phyloP scores from a whole-genome alignment of 371 early-diverging fungal species.

The Caulochytrium protostelioides region DNA sequence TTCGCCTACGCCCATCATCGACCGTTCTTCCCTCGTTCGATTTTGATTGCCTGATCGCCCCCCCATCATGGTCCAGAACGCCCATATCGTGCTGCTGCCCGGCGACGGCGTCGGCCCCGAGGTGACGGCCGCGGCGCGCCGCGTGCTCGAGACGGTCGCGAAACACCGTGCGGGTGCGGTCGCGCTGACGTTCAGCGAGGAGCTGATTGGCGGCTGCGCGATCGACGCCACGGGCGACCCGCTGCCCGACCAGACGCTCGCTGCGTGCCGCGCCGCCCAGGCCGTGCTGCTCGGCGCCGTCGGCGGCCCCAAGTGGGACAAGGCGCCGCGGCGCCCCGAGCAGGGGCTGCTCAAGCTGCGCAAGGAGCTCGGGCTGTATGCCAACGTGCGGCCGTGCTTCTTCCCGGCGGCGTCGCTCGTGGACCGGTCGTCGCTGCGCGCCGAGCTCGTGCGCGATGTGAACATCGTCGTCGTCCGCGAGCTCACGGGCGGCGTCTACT shows the following conservation, averaged over 20 bases:
- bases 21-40: too few species aligned
- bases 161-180: slow-evolving; percentile 30
- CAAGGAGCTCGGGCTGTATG: slow-evolving; percentile 73
- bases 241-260: slow-evolving; percentile 49
- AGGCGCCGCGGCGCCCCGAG: slow-evolving; percentile 79
- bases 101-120: slow-evolving; percentile 95
- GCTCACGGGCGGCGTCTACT: slow-evolving; percentile 90
- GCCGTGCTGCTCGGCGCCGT: slow-evolving; percentile 91
- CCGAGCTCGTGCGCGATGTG: slow-evolving; percentile 63
- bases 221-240: slow-evolving; percentile 75
- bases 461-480: slow-evolving; percentile 83
- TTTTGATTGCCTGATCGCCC: too few species aligned
- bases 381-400: slow-evolving; percentile 81
- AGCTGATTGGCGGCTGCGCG: slow-evolving; percentile 73
- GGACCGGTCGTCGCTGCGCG: slow-evolving; percentile 66
- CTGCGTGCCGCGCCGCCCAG: slow-evolving; percentile 53
- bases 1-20: not conserved
- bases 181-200: slow-evolving; percentile 46
- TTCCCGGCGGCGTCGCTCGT: slow-evolving; percentile 73
- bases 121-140: slow-evolving; percentile 69
- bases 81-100: slow-evolving; percentile 58
- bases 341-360: slow-evolving; percentile 78
- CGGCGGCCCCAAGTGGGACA: slow-evolving; percentile 90
- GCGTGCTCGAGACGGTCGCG: slow-evolving; percentile 56
- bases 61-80: not conserved